phyloP scores from a whole-genome alignment of 2,329 filamentous ascomycete genomes.

The Paecilomyces sp. region DNA sequence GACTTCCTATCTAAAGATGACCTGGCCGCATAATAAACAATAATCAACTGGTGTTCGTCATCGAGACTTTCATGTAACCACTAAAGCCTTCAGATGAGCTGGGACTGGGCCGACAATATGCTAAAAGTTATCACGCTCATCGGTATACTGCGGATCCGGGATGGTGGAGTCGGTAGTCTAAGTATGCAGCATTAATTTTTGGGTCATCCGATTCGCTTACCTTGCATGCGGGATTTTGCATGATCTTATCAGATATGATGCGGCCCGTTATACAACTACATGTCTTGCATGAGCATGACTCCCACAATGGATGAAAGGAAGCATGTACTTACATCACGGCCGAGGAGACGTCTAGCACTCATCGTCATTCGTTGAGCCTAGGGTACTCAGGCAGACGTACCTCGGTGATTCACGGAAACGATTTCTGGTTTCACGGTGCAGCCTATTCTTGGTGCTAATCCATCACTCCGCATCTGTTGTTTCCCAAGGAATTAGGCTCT shows the following conservation, averaged over 20 bases:
- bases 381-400: not conserved
- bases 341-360: not conserved
- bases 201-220: not conserved
- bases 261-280: not conserved
- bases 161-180: too few relatives aligned
- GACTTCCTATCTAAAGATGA: not conserved
- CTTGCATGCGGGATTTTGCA: too few relatives aligned
- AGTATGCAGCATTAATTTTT: not conserved
- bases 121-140: too few relatives aligned
- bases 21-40: not conserved
- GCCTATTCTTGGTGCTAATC: not conserved
- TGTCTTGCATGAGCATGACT: not conserved
- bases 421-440: not conserved
- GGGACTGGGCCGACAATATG: too few relatives aligned
- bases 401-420: not conserved
- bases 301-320: too few relatives aligned
- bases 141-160: too few relatives aligned
- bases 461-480: not conserved
- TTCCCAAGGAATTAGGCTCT: too few relatives aligned
- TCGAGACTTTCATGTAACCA: not conserved
- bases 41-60: not conserved
- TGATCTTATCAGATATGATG: too few relatives aligned
- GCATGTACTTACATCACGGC: not conserved
- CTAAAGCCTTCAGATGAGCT: too few relatives aligned
- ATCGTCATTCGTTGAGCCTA: not conserved